phyloP scores from a whole-genome alignment of 2,329 filamentous ascomycete genomes.

The Pleomassaria siparia region DNA sequence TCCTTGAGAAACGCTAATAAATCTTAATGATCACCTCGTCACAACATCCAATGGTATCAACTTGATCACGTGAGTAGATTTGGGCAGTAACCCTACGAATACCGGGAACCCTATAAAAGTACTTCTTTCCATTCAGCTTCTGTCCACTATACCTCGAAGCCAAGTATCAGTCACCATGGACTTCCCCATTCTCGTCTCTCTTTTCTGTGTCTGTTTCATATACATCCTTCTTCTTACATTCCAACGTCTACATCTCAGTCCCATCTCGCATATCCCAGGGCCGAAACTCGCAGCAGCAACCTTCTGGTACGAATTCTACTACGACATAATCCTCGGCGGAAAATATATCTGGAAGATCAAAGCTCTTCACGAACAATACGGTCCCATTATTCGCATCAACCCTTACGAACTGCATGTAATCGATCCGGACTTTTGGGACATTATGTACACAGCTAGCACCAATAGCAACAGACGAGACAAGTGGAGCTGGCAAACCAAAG shows the following conservation, averaged over 20 bases:
- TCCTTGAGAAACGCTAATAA: neutral
- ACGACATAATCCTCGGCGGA: constrained; percentile 9
- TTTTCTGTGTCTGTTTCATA: neutral
- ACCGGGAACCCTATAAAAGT: neutral
- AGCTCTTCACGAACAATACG: constrained; percentile 15
- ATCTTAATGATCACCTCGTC: neutral
- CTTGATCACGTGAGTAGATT: neutral
- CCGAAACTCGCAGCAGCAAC: constrained; percentile 12
- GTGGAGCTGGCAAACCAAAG: constrained; percentile 26
- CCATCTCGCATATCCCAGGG: constrained; percentile 12
- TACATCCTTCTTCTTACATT: constrained; percentile 18
- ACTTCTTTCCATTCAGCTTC: neutral
- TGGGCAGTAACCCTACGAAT: neutral
- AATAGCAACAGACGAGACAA: constrained; percentile 28
- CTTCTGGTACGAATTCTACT: constrained; percentile 13
- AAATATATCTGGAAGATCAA: constrained; percentile 9
- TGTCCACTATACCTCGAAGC: neutral
- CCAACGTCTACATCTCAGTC: constrained; percentile 11
- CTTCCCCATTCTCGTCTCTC: neutral
- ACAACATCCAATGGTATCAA: neutral
- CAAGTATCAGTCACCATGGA: neutral
- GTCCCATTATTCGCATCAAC: constrained; percentile 34
- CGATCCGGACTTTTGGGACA: constrained; percentile 35
- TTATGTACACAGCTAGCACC: constrained; percentile 29
- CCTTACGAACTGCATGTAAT: constrained; percentile 36